Percentiles rank a stretch among this genome's conserved stretches.
phyloP scores from a whole-genome alignment of 179 eudicot genomes.

The Corrigiola litoralis region DNA sequence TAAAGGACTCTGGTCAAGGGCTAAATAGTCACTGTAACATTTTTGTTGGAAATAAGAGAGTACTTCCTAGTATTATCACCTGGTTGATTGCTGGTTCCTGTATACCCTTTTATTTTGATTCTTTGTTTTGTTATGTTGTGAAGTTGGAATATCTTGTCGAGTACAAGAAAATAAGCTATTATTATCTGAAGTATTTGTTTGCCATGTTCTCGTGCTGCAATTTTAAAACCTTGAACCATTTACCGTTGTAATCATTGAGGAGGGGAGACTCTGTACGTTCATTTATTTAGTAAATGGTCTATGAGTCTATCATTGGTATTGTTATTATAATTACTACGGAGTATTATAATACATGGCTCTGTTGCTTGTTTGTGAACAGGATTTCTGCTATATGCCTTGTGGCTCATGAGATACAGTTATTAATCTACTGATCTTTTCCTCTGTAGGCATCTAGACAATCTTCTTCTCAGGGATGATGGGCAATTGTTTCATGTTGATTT shows the following conservation, averaged over 20 bases:
- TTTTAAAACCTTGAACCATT: not conserved
- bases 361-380: not conserved
- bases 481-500: constrained; percentile 97
- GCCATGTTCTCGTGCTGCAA: not conserved
- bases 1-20: not conserved
- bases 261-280: not conserved
- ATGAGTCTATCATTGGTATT: not conserved
- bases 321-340: not conserved
- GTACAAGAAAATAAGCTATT: not conserved
- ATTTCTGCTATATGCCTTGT: not conserved
- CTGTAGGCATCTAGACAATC: constrained; percentile 91
- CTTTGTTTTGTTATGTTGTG: not conserved
- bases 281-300: not conserved
- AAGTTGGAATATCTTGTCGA: not conserved
- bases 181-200: not conserved
- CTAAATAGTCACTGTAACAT: no score
- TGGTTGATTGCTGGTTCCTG: not conserved
- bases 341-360: not conserved
- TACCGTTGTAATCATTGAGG: no score
- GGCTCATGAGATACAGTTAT: constrained; percentile 4
- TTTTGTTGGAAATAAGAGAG: no score
- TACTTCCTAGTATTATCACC: no score
- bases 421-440: constrained; percentile 15
- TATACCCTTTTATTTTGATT: not conserved
- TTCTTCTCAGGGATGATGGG: constrained; percentile 87